Evolutionary conservation across 2,329 filamentous ascomycete genomes (phyloP).

Genomic region (Fusarium euwallaceae): DNA sequence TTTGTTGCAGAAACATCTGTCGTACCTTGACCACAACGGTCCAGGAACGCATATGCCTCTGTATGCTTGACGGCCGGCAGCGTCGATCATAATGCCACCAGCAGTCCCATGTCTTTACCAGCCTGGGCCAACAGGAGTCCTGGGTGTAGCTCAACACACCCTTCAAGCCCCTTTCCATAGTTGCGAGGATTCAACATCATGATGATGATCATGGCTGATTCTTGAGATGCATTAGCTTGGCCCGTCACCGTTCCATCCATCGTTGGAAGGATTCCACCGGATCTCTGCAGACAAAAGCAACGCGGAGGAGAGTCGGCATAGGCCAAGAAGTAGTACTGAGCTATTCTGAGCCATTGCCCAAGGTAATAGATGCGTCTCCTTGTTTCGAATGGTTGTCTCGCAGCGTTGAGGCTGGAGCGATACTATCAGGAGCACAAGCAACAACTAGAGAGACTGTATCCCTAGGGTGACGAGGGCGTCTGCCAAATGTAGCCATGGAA

Average conservation of each 20-base stretch:
- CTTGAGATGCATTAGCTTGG: background rate
- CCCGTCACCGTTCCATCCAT: background rate
- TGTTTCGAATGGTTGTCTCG: background rate
- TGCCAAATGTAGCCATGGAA: background rate
- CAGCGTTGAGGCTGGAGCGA: background rate
- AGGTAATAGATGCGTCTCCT: background rate
- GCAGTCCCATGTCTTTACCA: background rate
- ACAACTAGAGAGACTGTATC: background rate
- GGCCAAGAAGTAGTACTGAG: background rate
- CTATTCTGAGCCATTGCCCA: background rate
- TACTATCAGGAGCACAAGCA: background rate
- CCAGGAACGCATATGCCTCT: background rate
- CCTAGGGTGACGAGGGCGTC: background rate
- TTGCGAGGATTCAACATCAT: background rate
- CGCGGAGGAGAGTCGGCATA: background rate
- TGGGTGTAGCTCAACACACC: background rate
- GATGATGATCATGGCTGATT: background rate
- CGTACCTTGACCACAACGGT: background rate
- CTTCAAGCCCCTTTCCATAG: background rate
- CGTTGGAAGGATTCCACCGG: background rate
- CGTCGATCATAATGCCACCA: background rate
- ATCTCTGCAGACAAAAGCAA: background rate
- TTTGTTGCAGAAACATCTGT: constrained; percentile 4
- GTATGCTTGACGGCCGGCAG: background rate
- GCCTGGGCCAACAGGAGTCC: background rate